These are phyloP conservation scores for Gossypium anomalum DNA, from an alignment of 345 rosid species.

Conservation along the genomic window DNA sequence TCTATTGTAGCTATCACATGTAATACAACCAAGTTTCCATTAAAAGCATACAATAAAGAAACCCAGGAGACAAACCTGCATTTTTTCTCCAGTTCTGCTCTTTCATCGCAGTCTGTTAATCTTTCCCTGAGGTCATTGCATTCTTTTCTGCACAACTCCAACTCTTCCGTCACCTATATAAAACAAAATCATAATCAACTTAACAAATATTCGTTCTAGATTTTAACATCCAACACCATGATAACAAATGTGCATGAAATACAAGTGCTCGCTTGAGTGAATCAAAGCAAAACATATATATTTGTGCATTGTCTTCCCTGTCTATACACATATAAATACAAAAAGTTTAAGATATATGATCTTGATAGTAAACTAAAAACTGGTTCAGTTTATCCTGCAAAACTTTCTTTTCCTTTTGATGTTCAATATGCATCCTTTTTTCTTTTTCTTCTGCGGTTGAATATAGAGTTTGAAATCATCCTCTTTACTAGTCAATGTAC, in stretches of 20 bases:
- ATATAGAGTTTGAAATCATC: no score
- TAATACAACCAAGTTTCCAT: neutral
- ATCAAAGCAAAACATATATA: no score
- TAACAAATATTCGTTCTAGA: neutral
- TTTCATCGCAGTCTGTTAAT: slow-evolving; percentile 40
- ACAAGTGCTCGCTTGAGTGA: no score
- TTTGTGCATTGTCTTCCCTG: no score
- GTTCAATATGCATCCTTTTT: no score
- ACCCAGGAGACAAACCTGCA: slow-evolving; percentile 50
- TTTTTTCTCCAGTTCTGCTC: slow-evolving; percentile 37
- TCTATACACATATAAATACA: no score
- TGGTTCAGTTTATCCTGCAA: no score
- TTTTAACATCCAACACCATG: neutral
- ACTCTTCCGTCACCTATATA: slow-evolving; percentile 51
- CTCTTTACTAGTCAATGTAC: no score
- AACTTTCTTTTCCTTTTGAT: no score
- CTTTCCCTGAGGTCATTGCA: slow-evolving; percentile 44
- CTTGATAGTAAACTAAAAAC: no score
- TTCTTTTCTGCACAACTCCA: slow-evolving; percentile 53
- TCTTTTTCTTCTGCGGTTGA: no score
- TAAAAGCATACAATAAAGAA: neutral
- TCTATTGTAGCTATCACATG: neutral
- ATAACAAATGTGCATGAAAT: neutral
- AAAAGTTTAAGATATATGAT: no score
- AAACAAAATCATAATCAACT: slow-evolving; percentile 1